Base-by-base conservation (phyloP, 176 grass and related monocot genomes). In the Ampelocalamus luodianensis region DNA sequence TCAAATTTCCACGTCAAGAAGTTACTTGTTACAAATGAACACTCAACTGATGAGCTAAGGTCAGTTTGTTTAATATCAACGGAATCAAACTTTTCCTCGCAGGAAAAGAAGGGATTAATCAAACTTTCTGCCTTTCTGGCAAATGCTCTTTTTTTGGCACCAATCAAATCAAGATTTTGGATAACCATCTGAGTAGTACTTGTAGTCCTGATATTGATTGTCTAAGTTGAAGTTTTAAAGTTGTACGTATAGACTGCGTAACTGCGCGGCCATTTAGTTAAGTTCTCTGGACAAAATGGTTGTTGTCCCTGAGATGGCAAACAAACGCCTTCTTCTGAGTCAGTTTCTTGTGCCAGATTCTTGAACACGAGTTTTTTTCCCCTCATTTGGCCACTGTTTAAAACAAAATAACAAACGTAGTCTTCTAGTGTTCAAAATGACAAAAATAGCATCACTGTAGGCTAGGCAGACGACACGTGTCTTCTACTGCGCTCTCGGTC, bases 21-120 rank as follows among this genome's bases (percentile, higher is more conserved):
- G 72, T 78, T 86, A 77, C 76, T 89, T 89, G 88, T 43, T 69
- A 68, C 24, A 18, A 26, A 54, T 85, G 78, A 44, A 85, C 78
- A 82, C 88, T 90, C 83, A 82, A 82, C 74, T 76, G 20, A 53
- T 71, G 72, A 77, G 3, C 7, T 78, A 76, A 78, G 32, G 77
- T 60, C 29, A 5, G 4, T n/a, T 75, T 17, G 36, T 54, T 65
- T 71, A 50, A 66, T 50, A 38, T 36, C 22, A 49, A 9, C 10
- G 15, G 6, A 38, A 68, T 61, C 27, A 10, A 62, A 64, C 77
- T 48, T 65, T 65, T 79, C 45, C 3, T 79, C 0, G 60, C 58
- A 8, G 4, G 1, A 34, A 13, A 65, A 77, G 12, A 45, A 32
- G 14, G 22, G 37, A 48, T n/a, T n/a, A n/a, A 48, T 69, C 3